A percentile compares a stretch with the other conserved stretches of the same genome.
These are phyloP conservation scores for Olyra latifolia DNA, from an alignment of 176 grass and related monocot genomes.

Conservation along the genomic window DNA sequence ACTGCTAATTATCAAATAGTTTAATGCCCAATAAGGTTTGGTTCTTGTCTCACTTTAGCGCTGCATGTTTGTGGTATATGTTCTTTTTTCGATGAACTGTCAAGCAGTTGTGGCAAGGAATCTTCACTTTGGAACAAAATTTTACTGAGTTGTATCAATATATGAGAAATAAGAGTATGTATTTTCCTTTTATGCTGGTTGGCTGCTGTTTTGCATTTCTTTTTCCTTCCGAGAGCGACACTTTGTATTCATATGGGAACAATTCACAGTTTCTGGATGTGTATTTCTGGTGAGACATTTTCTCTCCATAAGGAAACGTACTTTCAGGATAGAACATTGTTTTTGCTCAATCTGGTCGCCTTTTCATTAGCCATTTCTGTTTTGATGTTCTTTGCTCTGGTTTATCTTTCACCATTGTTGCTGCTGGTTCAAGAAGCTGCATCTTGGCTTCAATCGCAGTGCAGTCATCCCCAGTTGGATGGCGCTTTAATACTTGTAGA, in stretches of 20 bases:
- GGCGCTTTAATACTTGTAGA: neutral
- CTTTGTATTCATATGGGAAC: neutral
- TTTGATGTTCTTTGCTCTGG: neutral
- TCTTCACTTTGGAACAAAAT: neutral
- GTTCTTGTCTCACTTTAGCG: constrained; percentile 2
- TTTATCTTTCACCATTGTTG: neutral
- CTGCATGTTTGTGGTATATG: neutral
- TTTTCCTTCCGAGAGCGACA: neutral
- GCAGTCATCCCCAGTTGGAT: neutral
- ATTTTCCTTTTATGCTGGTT: neutral
- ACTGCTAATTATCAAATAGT: constrained; percentile 69
- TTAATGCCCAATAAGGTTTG: neutral
- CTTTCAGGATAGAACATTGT: neutral
- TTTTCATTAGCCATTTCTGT: neutral
- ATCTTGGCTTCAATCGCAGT: too few species aligned
- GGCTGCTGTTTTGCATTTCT: neutral
- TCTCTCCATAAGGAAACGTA: neutral
- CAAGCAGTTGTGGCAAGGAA: neutral
- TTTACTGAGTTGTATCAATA: neutral
- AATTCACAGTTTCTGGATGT: neutral
- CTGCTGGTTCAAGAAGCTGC: neutral
- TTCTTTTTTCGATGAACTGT: neutral
- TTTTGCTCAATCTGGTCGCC: neutral
- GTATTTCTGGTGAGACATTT: neutral
- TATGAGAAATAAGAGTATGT: neutral